Evolutionary conservation across 148 eudicot genomes (phyloP).

Genomic region (Heliosperma pusillum): DNA sequence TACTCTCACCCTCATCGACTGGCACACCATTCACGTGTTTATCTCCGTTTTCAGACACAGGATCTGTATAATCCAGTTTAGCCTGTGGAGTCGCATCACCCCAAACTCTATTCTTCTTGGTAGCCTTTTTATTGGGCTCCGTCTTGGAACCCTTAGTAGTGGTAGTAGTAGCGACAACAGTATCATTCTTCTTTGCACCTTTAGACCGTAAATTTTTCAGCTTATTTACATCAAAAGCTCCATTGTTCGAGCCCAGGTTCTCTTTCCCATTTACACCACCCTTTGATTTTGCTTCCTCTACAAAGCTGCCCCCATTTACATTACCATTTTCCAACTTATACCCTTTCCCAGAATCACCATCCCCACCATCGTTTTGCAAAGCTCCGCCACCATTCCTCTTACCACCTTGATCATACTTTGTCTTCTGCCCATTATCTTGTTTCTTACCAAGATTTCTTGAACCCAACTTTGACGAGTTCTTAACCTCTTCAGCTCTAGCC

Average conservation of each 20-base stretch:
- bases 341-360: conserved; percentile 39
- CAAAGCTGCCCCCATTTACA: conserved; percentile 40
- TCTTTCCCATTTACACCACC: conserved; percentile 59
- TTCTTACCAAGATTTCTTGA: conserved; percentile 50
- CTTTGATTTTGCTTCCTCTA: conserved; percentile 24
- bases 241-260: conserved; percentile 50
- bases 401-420: conserved; percentile 53
- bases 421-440: conserved; percentile 55
- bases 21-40: conserved; percentile 46
- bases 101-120: conserved; percentile 95
- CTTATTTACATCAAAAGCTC: conserved; percentile 93
- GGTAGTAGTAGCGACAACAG: conserved; percentile 32
- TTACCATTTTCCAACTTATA: conserved; percentile 44
- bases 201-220: conserved; percentile 72
- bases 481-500: conserved; percentile 84
- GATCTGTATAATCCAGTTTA: conserved; percentile 88
- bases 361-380: conserved; percentile 47
- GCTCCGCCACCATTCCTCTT: conserved; percentile 62
- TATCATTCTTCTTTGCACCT: conserved; percentile 74
- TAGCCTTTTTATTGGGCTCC: conserved; percentile 68
- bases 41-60: conserved; percentile 59
- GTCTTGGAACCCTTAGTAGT: conserved; percentile 54
- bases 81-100: conserved; percentile 62
- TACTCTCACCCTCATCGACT: conserved; percentile 71
- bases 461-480: conserved; percentile 65